Percentiles rank a stretch among this genome's conserved stretches.
phyloP scores from a whole-genome alignment of 2,329 filamentous ascomycete genomes.

The Chrysosporium queenslandicum region DNA sequence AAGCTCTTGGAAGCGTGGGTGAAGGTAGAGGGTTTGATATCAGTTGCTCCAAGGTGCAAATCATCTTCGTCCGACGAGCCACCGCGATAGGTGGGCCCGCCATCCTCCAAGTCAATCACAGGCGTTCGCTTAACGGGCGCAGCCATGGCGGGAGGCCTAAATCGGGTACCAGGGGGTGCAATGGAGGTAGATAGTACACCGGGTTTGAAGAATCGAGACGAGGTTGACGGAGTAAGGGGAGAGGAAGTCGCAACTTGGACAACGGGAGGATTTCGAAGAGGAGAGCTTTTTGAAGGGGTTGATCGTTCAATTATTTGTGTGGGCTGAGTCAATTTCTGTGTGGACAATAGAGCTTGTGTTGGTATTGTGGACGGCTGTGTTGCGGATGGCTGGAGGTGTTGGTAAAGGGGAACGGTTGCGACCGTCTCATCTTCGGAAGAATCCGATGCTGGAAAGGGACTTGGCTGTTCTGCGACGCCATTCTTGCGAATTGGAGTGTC shows the following conservation, averaged over 20 bases:
- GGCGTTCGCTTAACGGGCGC: constrained; percentile 33
- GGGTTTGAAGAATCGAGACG: constrained; percentile 30
- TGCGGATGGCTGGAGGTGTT: constrained; percentile 18
- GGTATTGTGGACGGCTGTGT: constrained; percentile 34
- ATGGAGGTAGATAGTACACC: constrained; percentile 52
- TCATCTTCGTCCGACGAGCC: constrained; percentile 56
- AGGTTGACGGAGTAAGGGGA: constrained; percentile 49
- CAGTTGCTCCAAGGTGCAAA: constrained; percentile 38
- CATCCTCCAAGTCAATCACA: constrained; percentile 44
- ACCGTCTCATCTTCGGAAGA: constrained; percentile 40
- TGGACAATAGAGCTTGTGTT: constrained; percentile 41
- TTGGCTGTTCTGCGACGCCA: constrained; percentile 25
- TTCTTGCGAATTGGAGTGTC: constrained; percentile 34
- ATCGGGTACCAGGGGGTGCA: constrained; percentile 66
- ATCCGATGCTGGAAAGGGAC: constrained; percentile 20
- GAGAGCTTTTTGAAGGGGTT: constrained; percentile 24
- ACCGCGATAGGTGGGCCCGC: constrained; percentile 49
- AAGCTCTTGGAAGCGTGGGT: constrained; percentile 35
- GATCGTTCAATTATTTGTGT: constrained; percentile 48
- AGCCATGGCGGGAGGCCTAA: constrained; percentile 44
- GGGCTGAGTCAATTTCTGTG: constrained; percentile 47
- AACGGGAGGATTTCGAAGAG: constrained; percentile 30
- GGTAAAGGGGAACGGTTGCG: constrained; percentile 38
- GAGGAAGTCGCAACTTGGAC: constrained; percentile 88
- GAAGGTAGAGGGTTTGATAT: constrained; percentile 54